These are phyloP conservation scores for Fraxinus cuspidata DNA, from an alignment of 257 asterid genomes.

Conservation along the genomic window DNA sequence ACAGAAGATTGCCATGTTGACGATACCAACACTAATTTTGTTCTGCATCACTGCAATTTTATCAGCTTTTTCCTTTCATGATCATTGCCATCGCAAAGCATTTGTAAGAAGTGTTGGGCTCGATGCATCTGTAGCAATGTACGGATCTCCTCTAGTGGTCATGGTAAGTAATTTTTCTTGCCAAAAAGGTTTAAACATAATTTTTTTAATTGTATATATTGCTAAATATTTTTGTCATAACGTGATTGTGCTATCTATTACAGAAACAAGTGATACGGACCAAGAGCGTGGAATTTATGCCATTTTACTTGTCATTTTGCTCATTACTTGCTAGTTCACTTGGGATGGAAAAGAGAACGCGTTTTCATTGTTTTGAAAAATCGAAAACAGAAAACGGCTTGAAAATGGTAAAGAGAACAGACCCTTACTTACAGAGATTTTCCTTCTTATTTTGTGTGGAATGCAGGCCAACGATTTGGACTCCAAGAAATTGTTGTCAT, in stretches of 20 bases:
- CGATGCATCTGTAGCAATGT: conserved; percentile 73
- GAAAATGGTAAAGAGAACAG: too few species aligned
- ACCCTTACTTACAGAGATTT: too few species aligned
- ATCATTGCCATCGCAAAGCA: conserved; percentile 57
- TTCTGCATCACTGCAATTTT: conserved; percentile 39
- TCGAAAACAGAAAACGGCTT: too few species aligned
- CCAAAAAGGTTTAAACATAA: background rate
- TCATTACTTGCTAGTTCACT: conserved; percentile 71
- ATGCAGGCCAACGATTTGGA: too few species aligned
- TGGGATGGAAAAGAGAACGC: too few species aligned
- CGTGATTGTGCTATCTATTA: background rate
- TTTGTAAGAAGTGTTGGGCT: conserved; percentile 75
- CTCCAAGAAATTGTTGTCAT: too few species aligned
- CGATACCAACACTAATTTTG: conserved; percentile 37
- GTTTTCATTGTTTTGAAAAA: too few species aligned
- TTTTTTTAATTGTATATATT: too few species aligned
- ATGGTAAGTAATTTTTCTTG: conserved; percentile 48
- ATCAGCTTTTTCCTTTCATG: conserved; percentile 51
- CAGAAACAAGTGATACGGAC: conserved; percentile 78
- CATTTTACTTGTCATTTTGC: conserved; percentile 78
- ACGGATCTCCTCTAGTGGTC: conserved; percentile 70
- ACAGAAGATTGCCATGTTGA: conserved; percentile 56
- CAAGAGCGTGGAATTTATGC: conserved; percentile 86
- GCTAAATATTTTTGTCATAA: too few species aligned
- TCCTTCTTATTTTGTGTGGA: too few species aligned